Evolutionary conservation across 2,329 filamentous ascomycete genomes (phyloP), one percentile per base, ranked within the genome.

Genomic region (Fusarium praegraminearum): DNA sequence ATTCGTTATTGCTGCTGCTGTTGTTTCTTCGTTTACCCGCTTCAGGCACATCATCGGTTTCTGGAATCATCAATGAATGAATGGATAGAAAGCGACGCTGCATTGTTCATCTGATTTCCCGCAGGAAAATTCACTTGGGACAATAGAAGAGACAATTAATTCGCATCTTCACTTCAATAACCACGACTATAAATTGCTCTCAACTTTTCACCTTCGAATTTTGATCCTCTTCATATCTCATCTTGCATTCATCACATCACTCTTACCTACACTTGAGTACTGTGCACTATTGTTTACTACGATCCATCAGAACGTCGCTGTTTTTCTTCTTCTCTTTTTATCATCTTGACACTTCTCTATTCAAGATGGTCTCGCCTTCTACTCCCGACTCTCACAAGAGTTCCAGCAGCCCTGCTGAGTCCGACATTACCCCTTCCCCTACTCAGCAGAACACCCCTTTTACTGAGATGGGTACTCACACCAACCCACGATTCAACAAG

Each of bases 151-250:
- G 32, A 38, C 24, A 66, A 66, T 66, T 53, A 33, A 45, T 33
- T 15, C 24, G 22, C 38, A 50, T 62, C 22, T 36, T 36, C 12
- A 51, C 35, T 32, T 43, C 36, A 40, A 62, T 24, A 33, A 18
- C 16, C 9, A 9, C 18, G 41, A 35, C 46, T 67, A 67, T 67
- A 67, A 67, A 67, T 67, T 63, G n/a, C 22, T 63, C 56, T 22
- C 20, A 47, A 38, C 11, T 20, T 33, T 44, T 15, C 30, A 16
- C 26, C 36, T 57, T 67, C 57, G 51, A 67, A 52, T 67, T 47
- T 67, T 51, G 55, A 63, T 63, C 43, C 51, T 67, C 62, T 50
- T 66, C 41, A 28, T 43, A 46, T 22, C 51, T 33, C 38, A 64
- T 35, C 26, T 18, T 28, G 46, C 20, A 28, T 12, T 38, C 53